These are phyloP conservation scores for Aspergillus neoniger DNA, from an alignment of 2,329 filamentous ascomycete genomes.

Conservation along the genomic window DNA sequence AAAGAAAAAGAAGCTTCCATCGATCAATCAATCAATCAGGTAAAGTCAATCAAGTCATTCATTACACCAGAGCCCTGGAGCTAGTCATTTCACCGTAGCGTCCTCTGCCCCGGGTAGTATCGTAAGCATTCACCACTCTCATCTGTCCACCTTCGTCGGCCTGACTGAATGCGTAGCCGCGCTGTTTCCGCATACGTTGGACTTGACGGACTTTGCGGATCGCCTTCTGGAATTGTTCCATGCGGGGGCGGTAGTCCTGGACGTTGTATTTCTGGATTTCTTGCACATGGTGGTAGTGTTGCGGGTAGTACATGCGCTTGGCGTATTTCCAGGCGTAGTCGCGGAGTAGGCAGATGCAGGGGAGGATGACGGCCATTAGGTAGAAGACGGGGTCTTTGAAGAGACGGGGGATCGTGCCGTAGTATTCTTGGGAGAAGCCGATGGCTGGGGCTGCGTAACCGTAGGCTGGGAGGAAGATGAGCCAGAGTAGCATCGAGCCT, in stretches of 20 bases:
- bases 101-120: conserved; percentile 89
- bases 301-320: conserved; percentile 95
- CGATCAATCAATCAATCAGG: conserved; percentile 8
- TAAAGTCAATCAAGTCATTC: not conserved
- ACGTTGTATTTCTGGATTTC: conserved; percentile 99
- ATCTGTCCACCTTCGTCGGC: conserved; percentile 91
- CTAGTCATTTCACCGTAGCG: conserved; percentile 93
- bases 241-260: conserved; percentile 95
- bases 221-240: conserved; percentile 99
- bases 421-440: conserved; percentile 78
- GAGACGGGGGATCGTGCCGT: conserved; percentile 77
- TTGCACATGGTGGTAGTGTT: conserved; percentile 96
- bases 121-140: conserved; percentile 92
- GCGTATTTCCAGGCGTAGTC: conserved; percentile 97
- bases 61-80: conserved; percentile 44
- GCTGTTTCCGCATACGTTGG: conserved; percentile 98
- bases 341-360: conserved; percentile 77
- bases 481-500: conserved; percentile 88
- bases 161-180: conserved; percentile 96
- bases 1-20: not conserved
- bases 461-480: conserved; percentile 85
- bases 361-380: conserved; percentile 80
- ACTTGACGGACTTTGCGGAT: conserved; percentile 98
- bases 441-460: conserved; percentile 81
- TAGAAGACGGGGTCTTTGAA: conserved; percentile 86